Evolutionary conservation across 2,329 filamentous ascomycete genomes (phyloP).

Genomic region (Sporothrix inflata): DNA sequence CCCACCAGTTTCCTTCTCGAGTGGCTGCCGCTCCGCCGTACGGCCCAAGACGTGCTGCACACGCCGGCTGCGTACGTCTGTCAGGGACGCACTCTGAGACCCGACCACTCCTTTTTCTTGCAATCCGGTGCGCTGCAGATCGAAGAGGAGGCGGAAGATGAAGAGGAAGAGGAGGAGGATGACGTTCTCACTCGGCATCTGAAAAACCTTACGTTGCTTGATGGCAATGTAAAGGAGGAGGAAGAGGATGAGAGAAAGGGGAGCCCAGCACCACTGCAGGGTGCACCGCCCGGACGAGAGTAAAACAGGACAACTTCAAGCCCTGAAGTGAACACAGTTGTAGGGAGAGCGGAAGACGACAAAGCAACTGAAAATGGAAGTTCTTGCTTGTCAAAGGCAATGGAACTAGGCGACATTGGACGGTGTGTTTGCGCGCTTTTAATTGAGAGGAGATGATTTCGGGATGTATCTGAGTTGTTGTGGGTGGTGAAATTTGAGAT

Average conservation of each 20-base stretch:
- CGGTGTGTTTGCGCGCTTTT: too few species aligned
- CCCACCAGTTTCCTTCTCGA: slow-evolving; percentile 57
- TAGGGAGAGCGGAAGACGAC: too few species aligned
- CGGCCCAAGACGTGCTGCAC: slow-evolving; percentile 58
- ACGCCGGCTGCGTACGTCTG: slow-evolving; percentile 63
- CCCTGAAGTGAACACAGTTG: too few species aligned
- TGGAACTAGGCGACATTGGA: too few species aligned
- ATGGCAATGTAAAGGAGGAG: background rate
- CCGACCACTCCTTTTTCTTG: slow-evolving; percentile 58
- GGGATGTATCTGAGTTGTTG: too few species aligned
- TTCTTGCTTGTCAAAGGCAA: too few species aligned
- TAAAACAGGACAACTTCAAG: background rate
- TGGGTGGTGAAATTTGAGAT: too few species aligned
- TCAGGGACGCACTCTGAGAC: slow-evolving; percentile 53
- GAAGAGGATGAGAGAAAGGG: background rate
- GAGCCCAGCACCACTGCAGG: too few species aligned
- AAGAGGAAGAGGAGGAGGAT: background rate
- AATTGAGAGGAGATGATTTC: too few species aligned
- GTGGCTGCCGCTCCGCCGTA: slow-evolving; percentile 58
- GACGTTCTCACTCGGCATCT: too few species aligned
- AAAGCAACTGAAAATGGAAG: too few species aligned
- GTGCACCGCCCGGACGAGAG: too few species aligned
- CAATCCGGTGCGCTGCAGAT: background rate
- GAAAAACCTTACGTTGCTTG: background rate
- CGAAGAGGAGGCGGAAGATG: background rate